Evolutionary conservation across 345 rosid genomes (phyloP).

Genomic region (Tarenaya hassleriana): DNA sequence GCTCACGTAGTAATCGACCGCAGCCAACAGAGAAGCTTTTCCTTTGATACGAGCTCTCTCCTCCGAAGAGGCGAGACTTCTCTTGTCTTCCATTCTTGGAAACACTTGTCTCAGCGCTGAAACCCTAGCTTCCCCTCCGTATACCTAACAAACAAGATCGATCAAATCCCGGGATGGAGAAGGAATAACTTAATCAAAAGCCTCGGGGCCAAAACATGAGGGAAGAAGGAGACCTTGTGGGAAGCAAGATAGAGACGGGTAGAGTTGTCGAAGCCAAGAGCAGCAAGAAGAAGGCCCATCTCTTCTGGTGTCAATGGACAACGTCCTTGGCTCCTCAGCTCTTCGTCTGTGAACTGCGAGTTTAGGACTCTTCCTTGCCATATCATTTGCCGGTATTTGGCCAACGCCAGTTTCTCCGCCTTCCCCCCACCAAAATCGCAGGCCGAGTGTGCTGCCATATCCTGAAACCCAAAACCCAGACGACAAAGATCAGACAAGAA

Average conservation of each 20-base stretch:
- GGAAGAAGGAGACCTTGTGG: constrained; percentile 60
- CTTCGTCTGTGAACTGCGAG: constrained; percentile 87
- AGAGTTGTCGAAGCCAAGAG: constrained; percentile 74
- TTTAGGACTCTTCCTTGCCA: constrained; percentile 97
- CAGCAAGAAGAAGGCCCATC: constrained; percentile 82
- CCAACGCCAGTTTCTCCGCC: constrained; percentile 85
- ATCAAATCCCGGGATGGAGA: too few relatives aligned
- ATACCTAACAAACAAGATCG: constrained; percentile 41
- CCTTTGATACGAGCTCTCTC: constrained; percentile 66
- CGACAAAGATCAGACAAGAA: neutral
- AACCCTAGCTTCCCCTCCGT: constrained; percentile 93
- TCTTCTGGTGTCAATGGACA: constrained; percentile 99
- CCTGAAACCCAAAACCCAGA: constrained; percentile 31
- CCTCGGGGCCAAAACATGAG: too few relatives aligned
- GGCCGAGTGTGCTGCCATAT: constrained; percentile 96
- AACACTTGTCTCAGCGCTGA: constrained; percentile 61
- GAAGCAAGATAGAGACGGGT: constrained; percentile 96
- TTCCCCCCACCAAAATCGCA: constrained; percentile 99
- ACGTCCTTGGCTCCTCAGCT: constrained; percentile 87
- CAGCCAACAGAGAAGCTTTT: constrained; percentile 87
- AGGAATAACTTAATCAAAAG: too few relatives aligned
- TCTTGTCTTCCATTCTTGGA: constrained; percentile 91
- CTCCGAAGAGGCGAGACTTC: constrained; percentile 71
- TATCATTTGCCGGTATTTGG: constrained; percentile 80
- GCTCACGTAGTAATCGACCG: constrained; percentile 80